Percentiles rank a stretch among this genome's conserved stretches.
These are phyloP conservation scores for Cryptosporidium baileyi DNA, from an alignment of 169 alveolate species.

Conservation along the genomic window DNA sequence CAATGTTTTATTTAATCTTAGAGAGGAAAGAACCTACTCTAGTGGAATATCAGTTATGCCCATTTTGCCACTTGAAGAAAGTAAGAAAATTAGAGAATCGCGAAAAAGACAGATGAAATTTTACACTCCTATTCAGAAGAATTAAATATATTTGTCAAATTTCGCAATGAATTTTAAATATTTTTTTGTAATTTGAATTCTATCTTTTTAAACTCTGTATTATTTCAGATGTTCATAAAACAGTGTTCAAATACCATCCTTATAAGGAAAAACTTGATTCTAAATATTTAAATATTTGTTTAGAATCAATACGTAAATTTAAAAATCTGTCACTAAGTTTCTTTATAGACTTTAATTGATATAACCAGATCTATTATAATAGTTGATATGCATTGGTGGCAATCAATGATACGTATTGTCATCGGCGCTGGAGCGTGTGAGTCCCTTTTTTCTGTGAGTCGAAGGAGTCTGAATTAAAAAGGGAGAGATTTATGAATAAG, in stretches of 20 bases:
- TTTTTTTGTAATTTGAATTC: background rate
- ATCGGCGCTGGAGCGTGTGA: slow-evolving; percentile 69
- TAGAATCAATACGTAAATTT: background rate
- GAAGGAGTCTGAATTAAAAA: too few species aligned
- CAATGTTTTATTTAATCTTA: background rate
- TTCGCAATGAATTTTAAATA: background rate
- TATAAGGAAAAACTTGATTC: background rate
- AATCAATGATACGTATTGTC: slow-evolving; percentile 4
- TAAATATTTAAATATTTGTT: background rate
- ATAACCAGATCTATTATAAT: slow-evolving; percentile 2
- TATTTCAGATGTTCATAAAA: too few species aligned
- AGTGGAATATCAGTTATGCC: slow-evolving; percentile 7
- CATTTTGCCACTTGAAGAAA: slow-evolving; percentile 12
- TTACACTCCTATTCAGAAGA: background rate
- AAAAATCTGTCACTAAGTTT: background rate
- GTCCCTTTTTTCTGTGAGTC: slow-evolving; percentile 11
- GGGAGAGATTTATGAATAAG: background rate
- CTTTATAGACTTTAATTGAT: background rate
- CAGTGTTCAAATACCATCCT: too few species aligned
- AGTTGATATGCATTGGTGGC: background rate
- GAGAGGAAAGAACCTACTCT: background rate
- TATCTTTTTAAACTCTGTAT: too few species aligned
- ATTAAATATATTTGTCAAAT: background rate
- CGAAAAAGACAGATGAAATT: slow-evolving; percentile 43
- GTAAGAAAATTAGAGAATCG: slow-evolving; percentile 17